Evolutionary conservation across 1,284 basidiomycete genomes (phyloP), one percentile per base, ranked within the genome.

Genomic region (Ustilago tritici): DNA sequence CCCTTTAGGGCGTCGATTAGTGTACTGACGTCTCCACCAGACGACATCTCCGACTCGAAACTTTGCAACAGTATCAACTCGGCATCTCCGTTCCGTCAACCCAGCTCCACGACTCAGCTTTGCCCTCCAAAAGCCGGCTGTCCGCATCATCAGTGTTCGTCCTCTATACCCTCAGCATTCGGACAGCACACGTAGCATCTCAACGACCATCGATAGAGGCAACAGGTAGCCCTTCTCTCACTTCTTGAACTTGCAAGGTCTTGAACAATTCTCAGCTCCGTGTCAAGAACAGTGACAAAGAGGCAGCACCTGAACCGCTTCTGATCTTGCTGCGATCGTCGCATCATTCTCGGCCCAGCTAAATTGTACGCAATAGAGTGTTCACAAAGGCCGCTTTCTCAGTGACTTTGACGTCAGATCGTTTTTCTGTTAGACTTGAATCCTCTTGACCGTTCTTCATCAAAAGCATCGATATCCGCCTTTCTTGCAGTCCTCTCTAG

Each of bases 391-490:
- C 23, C 23, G 23, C 23, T 28, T 28, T 28, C 23, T 28, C 23
- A 28, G 23, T 28, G 23, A 28, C 23, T 28, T 28, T 28, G 23
- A 28, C 23, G 23, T 28, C 23, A 3, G 23, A 28, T 28, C 23
- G 3, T 28, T 28, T 28, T 28, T 28, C 23, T 28, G 23, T 28
- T 3, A 43, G 40, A 43, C 14, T 7, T 17, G 40, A 43, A 15
- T 12, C 12, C 40, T 43, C 15, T 43, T 3, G 40, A 43, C 40
- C 14, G 40, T 41, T 6, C 4, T 19, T 14, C 3, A 32, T 11
- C 49, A 11, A 32, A 31, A 50, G 49, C 49, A 50, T 50, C 49
- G 28, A 50, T 50, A 50, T 28, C 49, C 49, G 49, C 28, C 28
- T 31, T 28, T 15, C 31, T 28, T 28, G 28, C 49, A 15, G 10